These are phyloP conservation scores for Urtica urens DNA, from an alignment of 306 rosid genomes.

Conservation along the genomic window DNA sequence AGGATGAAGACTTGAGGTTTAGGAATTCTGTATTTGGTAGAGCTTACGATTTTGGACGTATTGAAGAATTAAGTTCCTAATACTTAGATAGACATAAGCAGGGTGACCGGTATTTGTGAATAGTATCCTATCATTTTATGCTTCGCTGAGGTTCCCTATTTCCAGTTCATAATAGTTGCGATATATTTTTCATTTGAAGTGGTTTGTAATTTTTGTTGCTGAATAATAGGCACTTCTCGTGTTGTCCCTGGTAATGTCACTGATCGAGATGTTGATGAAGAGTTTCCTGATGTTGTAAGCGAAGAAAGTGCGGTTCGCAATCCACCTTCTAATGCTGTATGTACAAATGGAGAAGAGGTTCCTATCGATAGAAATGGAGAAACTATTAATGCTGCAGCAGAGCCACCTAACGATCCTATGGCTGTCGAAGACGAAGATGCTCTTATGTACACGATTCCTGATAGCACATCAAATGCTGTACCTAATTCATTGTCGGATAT, in stretches of 20 bases:
- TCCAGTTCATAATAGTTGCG: neutral
- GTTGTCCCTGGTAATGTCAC: slow-evolving; percentile 19
- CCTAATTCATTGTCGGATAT: slow-evolving; percentile 23
- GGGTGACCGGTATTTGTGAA: too few species aligned
- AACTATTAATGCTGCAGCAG: slow-evolving; percentile 19
- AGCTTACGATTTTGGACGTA: neutral
- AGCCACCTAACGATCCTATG: neutral
- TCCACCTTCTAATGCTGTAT: slow-evolving; percentile 20
- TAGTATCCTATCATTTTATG: too few species aligned
- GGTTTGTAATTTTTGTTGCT: slow-evolving; percentile 1
- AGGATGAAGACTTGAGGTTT: neutral
- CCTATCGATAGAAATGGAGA: slow-evolving; percentile 18
- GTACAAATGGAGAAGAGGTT: slow-evolving; percentile 18
- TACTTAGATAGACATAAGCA: too few species aligned
- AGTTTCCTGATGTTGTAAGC: slow-evolving; percentile 12
- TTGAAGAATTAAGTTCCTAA: too few species aligned
- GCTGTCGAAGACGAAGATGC: slow-evolving; percentile 7
- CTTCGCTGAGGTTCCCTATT: too few species aligned
- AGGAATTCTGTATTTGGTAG: neutral
- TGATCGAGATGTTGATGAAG: slow-evolving; percentile 22
- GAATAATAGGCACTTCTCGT: slow-evolving; percentile 32
- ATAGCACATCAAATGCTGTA: slow-evolving; percentile 12
- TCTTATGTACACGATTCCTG: slow-evolving; percentile 18
- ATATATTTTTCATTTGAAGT: neutral
- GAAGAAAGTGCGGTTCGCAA: slow-evolving; percentile 29